Percentiles rank a stretch among this genome's conserved stretches.
Conservation (phyloP, 179 eudicot genomes). For the Silene noctiflora region DNA sequence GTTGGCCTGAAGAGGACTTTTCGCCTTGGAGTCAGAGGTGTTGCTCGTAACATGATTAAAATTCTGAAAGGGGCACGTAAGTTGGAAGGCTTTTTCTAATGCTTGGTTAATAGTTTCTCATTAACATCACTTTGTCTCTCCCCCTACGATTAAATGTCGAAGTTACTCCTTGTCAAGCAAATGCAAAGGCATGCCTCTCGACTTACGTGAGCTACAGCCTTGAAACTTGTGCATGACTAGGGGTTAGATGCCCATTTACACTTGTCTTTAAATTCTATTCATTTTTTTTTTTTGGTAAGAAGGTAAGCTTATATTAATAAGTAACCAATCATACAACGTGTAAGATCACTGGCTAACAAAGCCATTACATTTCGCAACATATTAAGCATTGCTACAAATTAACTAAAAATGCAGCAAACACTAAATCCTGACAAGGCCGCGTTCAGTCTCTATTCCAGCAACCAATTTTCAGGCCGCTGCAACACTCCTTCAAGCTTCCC, state of each 20-base stretch:
- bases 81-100: slow-evolving; percentile 7
- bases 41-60: slow-evolving; percentile 84
- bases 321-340: no score
- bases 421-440: no score
- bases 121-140: not conserved
- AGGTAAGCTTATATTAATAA: no score
- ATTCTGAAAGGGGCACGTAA: slow-evolving; percentile 85
- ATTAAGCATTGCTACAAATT: no score
- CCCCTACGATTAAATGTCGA: not conserved
- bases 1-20: slow-evolving; percentile 91
- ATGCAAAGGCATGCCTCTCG: not conserved
- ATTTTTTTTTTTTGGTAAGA: no score
- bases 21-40: slow-evolving; percentile 89
- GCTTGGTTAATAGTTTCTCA: not conserved
- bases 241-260: not conserved
- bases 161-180: not conserved
- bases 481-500: no score
- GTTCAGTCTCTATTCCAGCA: no score
- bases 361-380: no score
- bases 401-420: no score
- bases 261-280: not conserved
- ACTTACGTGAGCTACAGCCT: not conserved
- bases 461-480: no score
- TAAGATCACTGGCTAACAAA: no score
- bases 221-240: not conserved